Conservation (phyloP, 2,329 filamentous ascomycete genomes). For the Beauveria asiatica region DNA sequence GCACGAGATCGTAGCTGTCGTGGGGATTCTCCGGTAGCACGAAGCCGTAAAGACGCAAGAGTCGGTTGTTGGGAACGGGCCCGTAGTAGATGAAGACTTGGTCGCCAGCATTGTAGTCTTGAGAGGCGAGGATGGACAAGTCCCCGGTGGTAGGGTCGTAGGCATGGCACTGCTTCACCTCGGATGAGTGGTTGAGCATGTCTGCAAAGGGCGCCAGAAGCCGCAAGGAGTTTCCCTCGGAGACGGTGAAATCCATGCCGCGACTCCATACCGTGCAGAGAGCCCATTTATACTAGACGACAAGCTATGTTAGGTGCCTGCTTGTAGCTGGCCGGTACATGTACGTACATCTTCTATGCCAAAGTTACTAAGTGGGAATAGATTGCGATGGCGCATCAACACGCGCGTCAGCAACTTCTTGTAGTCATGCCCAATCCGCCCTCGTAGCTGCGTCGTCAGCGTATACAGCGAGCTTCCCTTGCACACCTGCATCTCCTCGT, state of each 20-base stretch:
- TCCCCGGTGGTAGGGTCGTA: constrained; percentile 24
- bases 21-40: constrained; percentile 26
- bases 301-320: too few species aligned
- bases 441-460: constrained; percentile 23
- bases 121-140: constrained; percentile 19
- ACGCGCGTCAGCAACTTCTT: constrained; percentile 20
- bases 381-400: constrained; percentile 22
- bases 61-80: constrained; percentile 25
- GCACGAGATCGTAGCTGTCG: constrained; percentile 28
- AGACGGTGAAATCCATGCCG: constrained; percentile 25
- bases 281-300: constrained; percentile 26
- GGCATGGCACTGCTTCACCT: constrained; percentile 26
- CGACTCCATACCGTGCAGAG: constrained; percentile 21
- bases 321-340: background rate
- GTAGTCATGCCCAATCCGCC: constrained; percentile 23
- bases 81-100: constrained; percentile 29
- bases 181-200: constrained; percentile 28
- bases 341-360: constrained; percentile 24
- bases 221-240: background rate
- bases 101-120: constrained; percentile 24
- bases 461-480: constrained; percentile 24
- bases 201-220: constrained; percentile 26
- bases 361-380: constrained; percentile 25
- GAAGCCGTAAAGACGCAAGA: constrained; percentile 30
- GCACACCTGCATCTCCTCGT: constrained; percentile 26